Evolutionary conservation across 2,329 filamentous ascomycete genomes (phyloP).

Genomic region (Xylaria sp.): DNA sequence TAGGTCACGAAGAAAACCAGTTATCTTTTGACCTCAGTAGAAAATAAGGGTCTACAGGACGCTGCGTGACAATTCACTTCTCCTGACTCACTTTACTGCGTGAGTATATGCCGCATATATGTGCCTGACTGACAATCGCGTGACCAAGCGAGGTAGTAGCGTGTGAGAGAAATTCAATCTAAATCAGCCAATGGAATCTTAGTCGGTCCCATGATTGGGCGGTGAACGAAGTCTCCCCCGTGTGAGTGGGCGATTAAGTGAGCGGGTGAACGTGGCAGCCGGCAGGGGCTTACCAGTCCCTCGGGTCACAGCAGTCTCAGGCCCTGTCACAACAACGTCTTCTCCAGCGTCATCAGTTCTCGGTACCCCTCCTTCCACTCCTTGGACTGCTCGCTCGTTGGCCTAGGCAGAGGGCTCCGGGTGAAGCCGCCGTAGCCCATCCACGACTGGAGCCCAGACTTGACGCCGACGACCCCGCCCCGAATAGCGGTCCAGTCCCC

Average conservation of each 20-base stretch:
- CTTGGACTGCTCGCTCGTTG: slow-evolving; percentile 59
- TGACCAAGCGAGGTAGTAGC: slow-evolving; percentile 6
- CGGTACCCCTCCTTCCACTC: slow-evolving; percentile 68
- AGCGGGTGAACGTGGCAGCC: slow-evolving; percentile 20
- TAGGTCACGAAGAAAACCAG: neutral
- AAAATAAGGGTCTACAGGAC: neutral
- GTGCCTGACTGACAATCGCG: slow-evolving; percentile 18
- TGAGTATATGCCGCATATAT: slow-evolving; percentile 9
- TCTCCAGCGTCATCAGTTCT: slow-evolving; percentile 64
- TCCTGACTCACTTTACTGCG: neutral
- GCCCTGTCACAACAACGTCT: slow-evolving; percentile 54
- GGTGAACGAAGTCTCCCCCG: neutral
- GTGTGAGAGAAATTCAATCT: neutral
- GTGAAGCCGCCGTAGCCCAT: slow-evolving; percentile 73
- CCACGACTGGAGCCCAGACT: slow-evolving; percentile 73
- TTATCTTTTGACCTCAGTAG: neutral
- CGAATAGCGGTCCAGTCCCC: slow-evolving; percentile 80
- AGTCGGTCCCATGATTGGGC: slow-evolving; percentile 2
- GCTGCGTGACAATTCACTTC: neutral
- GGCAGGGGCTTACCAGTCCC: slow-evolving; percentile 22
- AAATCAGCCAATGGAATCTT: slow-evolving; percentile 10
- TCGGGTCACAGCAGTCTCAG: slow-evolving; percentile 35
- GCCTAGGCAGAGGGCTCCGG: slow-evolving; percentile 62
- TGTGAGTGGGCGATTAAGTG: neutral
- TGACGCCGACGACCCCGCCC: slow-evolving; percentile 77